Evolutionary conservation across 495 filamentous ascomycete genomes (phyloP), one percentile per base, ranked within the genome.

Genomic region (Lasiosphaeris hirsuta): DNA sequence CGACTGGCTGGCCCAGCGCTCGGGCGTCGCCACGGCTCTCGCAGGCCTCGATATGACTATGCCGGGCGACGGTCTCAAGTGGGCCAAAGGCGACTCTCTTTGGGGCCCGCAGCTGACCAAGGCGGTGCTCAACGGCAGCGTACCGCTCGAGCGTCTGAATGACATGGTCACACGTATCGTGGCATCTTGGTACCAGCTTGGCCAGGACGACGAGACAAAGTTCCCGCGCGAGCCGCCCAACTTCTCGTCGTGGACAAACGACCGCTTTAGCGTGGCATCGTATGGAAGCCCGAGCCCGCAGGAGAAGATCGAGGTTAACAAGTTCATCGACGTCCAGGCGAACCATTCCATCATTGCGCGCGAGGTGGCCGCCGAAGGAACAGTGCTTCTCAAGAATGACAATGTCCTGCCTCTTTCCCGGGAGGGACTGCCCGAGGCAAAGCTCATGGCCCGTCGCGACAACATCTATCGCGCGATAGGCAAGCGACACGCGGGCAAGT

Each of bases 91-190:
- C 7, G 70, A 88, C 15, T 86, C 88, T 0, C 79, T 96, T 0
- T 96, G 90, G 87, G 93, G 94, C 1, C 72, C 81, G 10, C 77
- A 90, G 44, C 78, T 98, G 57, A 92, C 87, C 0, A 85, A 78
- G 40, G 84, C 90, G 0, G 84, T 90, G 0, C 73, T 97, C 35
- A 98, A 97, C 65, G 84, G 84, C 14, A 90, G 89, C 18, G 77
- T 98, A 0, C 92, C 94, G 0, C 77, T 96, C 47, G 84, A 87
- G 17, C 79, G 94, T 36, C 63, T 98, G 37, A 89, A 97, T 68
- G 94, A 98, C 68, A 97, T 98, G 94, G 90, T 85, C 3, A 90
- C 89, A 1, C 84, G 93, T 18, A 86, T 96, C 59, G 91, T 97
- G 3, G 93, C 93, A 0, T 79, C 92, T 0, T 97, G 91, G 90